These are phyloP conservation scores for Melampsora larici-populina DNA, from an alignment of 1,284 basidiomycete species.

Conservation along the genomic window DNA sequence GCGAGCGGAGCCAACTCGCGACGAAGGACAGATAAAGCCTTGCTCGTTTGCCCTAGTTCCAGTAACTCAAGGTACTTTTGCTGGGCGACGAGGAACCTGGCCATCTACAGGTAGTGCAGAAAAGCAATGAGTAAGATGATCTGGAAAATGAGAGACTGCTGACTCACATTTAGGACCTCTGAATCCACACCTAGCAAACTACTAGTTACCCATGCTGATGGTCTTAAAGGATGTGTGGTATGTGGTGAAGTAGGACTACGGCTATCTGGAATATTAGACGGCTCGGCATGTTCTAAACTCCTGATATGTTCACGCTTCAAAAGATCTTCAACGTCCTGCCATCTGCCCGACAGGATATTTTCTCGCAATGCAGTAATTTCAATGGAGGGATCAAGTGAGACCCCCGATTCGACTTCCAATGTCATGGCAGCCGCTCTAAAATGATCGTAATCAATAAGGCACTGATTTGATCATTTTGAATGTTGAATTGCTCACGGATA, in stretches of 20 bases:
- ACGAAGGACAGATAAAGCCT: conserved; percentile 78
- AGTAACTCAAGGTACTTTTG: conserved; percentile 97
- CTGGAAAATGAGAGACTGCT: conserved; percentile 28
- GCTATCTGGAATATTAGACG: background rate
- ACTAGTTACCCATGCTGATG: conserved; percentile 63
- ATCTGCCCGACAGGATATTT: conserved; percentile 76
- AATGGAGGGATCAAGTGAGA: conserved; percentile 72
- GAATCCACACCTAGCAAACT: conserved; percentile 66
- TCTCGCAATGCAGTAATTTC: conserved; percentile 73
- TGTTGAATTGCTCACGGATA: conserved; percentile 67
- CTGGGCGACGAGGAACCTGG: conserved; percentile 79
- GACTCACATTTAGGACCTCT: conserved; percentile 47
- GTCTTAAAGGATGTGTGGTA: background rate
- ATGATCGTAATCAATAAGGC: background rate
- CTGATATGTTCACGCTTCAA: conserved; percentile 57
- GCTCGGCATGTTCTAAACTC: conserved; percentile 16
- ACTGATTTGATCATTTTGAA: background rate
- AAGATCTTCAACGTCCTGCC: conserved; percentile 73
- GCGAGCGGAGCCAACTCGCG: conserved; percentile 71
- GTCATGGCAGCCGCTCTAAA: conserved; percentile 78
- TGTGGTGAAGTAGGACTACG: background rate
- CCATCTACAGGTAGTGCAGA: conserved; percentile 60
- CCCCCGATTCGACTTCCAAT: conserved; percentile 88
- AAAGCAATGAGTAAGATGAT: conserved; percentile 41
- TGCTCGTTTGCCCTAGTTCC: conserved; percentile 73